Evolutionary conservation across 2,329 filamentous ascomycete species (phyloP).

Genomic region (Colletotrichum acutatum): DNA sequence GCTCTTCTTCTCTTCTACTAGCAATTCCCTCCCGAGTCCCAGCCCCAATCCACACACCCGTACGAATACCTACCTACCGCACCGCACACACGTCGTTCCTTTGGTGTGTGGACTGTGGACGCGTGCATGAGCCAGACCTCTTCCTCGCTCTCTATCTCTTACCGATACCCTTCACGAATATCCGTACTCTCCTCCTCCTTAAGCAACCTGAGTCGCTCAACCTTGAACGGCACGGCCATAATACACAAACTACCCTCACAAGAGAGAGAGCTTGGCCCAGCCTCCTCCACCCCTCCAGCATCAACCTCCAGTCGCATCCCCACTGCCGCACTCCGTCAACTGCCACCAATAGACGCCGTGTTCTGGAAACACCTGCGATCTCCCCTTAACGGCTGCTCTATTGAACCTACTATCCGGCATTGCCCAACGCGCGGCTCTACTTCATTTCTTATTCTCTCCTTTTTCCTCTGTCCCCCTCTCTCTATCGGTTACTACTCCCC

Average conservation of each 20-base stretch:
- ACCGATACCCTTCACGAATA: background rate
- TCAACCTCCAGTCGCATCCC: constrained; percentile 2
- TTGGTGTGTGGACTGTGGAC: constrained; percentile 2
- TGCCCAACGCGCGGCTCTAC: constrained; percentile 12
- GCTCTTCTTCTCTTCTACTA: background rate
- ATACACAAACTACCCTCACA: background rate
- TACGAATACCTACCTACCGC: background rate
- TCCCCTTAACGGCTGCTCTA: constrained; percentile 26
- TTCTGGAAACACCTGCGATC: constrained; percentile 36
- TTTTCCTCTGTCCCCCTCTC: background rate
- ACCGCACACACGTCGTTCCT: background rate
- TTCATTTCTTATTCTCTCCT: constrained; percentile 17
- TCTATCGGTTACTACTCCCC: background rate
- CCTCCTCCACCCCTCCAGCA: background rate
- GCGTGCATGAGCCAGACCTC: constrained; percentile 23
- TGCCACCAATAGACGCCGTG: constrained; percentile 35
- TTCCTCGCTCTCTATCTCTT: constrained; percentile 17
- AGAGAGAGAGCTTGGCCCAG: background rate
- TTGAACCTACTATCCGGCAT: constrained; percentile 3
- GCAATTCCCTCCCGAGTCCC: background rate
- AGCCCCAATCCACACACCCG: background rate
- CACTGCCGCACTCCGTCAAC: background rate
- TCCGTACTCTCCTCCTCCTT: constrained; percentile 9
- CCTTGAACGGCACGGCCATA: background rate
- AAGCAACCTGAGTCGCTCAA: background rate